These are phyloP conservation scores for Syncephalis plumigaleata DNA, from an alignment of 371 early-diverging fungal genomes.

Conservation along the genomic window DNA sequence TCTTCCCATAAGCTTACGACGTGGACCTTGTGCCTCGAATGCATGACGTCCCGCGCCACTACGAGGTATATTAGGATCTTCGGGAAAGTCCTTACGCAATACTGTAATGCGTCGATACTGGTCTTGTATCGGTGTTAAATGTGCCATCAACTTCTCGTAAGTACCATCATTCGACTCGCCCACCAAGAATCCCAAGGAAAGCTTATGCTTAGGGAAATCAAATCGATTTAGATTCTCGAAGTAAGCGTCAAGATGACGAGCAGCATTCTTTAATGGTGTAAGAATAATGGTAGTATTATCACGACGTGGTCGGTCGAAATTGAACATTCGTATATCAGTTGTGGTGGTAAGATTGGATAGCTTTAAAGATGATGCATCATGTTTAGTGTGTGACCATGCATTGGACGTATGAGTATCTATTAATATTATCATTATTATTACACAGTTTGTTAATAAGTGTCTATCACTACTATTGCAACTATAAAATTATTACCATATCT, in stretches of 20 bases:
- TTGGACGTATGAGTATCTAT: no score
- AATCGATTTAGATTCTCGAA: slow-evolving; percentile 31
- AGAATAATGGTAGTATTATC: slow-evolving; percentile 14
- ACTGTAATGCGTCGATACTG: slow-evolving; percentile 7
- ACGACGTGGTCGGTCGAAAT: no score
- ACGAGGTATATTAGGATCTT: slow-evolving; percentile 29
- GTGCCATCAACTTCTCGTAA: slow-evolving; percentile 14
- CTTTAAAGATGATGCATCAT: no score
- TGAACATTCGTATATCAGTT: no score
- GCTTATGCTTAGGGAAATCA: slow-evolving; percentile 37
- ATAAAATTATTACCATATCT: no score
- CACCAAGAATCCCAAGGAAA: slow-evolving; percentile 47
- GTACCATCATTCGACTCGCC: slow-evolving; percentile 31
- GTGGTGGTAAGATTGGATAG: no score
- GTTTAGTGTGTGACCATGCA: no score
- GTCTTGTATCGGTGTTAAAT: slow-evolving; percentile 9
- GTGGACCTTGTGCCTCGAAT: slow-evolving; percentile 26
- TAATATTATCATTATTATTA: no score
- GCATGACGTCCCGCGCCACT: slow-evolving; percentile 32
- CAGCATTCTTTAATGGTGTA: slow-evolving; percentile 47
- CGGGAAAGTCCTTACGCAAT: slow-evolving; percentile 30
- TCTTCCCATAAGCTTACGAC: slow-evolving; percentile 41
- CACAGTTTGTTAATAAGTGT: no score
- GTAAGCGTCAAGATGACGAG: slow-evolving; percentile 31
- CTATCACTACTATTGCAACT: no score